Base-by-base conservation (phyloP, 768 basidiomycete species). In the Lanmaoa rubissima region DNA sequence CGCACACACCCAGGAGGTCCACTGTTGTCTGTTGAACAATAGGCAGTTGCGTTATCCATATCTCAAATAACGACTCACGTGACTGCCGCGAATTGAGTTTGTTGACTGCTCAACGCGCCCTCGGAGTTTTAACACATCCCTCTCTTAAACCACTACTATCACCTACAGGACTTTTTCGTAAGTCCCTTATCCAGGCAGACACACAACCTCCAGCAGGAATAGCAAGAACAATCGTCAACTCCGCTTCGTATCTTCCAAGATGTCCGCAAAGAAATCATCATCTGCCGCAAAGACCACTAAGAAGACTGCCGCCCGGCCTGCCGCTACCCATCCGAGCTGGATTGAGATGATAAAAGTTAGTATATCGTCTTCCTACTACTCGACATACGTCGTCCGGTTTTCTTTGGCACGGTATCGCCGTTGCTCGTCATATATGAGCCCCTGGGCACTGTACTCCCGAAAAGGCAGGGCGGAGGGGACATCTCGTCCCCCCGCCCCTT, bases 341-440 rank as follows among this genome's bases (percentile, higher is more conserved):
- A 76, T 84, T 55, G 87, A 90, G 53, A 91, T 91, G 88, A 90
- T 91, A 72, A 90, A 89, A 80, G 88, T 88, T 65, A 69, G 78
- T 62, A 61, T 36, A 57, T 46, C 34, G 35, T 53, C 51, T 49
- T 58, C 53, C 63, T 61, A 17, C 54, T 42, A 52, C 40, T 46
- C 34, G 48, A 39, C 17, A 45, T 34, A 62, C 54, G 43, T 60
- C 63, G 48, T 63, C 51, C 59, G 63, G 55, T 17, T 41, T 44
- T 38, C 31, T 53, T 52, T 38, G 54, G 53, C 38, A 41, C 47
- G 24, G 48, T 32, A 51, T 61, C 50, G 17, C 34, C 19, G 44
- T 45, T 35, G 43, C 48, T 45, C 51, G 44, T 52, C 41, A 40
- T 44, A 55, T 62, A 57, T 61, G 53, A 41, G 46, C 41, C 32